Base-by-base conservation (phyloP, 2,329 filamentous ascomycete genomes). In the Colletotrichum sp. region DNA sequence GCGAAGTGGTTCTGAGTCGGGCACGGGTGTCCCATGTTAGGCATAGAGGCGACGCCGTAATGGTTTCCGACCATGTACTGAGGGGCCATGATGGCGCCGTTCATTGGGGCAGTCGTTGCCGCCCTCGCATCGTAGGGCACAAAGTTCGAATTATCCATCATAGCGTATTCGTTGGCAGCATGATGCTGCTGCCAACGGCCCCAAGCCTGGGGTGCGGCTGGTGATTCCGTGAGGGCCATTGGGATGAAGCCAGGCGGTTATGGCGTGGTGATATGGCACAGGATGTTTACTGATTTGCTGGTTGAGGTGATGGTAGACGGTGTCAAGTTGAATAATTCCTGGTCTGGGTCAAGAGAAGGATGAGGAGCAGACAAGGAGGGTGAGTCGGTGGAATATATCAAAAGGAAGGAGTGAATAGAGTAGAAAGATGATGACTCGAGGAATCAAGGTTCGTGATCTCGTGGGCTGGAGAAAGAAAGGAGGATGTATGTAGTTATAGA, bases 161-260 rank as follows among this genome's bases (percentile, higher is more conserved):
- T 86, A 75, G 81, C 77, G 79, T 89, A 91, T 48, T 89, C 87
- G 28, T 80, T 52, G 63, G 77, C 78, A 9, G 80, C 78, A 59
- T 84, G 84, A 60, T 90, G 86, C 57, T 90, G 83, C 78, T 87
- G 83, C 88, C 90, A 92, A 79, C 89, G 89, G 79, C 86, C 88
- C 91, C 91, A 93, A 83, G 83, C 85, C 69, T 87, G 84, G 78
- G 85, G 80, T 63, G 84, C 84, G 75, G 87, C 82, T 71, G 86
- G 81, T 80, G 88, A 86, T 80, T 86, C 83, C 72, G 87, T 85
- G 79, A 90, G 85, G 79, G 88, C 87, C 88, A 92, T 85, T 74
- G 21, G 7, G 34, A 57, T 18, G 63, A 48, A 26, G 43, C 64
- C 68, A 61, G 34, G 30, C 15, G 36, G 34, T n/a, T 28, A 48